Base-by-base conservation (phyloP, 495 filamentous ascomycete species). In the Xylaria acuta region DNA sequence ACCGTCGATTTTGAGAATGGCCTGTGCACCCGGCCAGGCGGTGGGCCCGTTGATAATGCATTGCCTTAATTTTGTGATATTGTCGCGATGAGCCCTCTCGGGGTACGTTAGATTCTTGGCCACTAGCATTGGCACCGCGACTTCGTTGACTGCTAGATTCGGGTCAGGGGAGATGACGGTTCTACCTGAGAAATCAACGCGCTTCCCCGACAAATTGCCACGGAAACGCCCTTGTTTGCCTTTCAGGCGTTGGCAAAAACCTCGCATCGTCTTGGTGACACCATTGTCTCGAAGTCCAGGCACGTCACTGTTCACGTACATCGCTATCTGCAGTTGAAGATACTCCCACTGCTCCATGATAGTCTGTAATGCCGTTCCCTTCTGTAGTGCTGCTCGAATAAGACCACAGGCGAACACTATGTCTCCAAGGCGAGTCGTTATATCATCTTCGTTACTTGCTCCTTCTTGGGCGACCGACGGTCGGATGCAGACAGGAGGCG, bases 301-400 rank as follows among this genome's bases (percentile, higher is more conserved):
- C n/a, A 95, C 91, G 76, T 97, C 94, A 65, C 94, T 97, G 85
- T 99, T 97, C 74, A 99, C 95, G 77, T 98, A 98, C 85, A 98
- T 94, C 36, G 95, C 96, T 67, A 98, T 92, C 73, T 97, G 94
- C 11, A 97, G 83, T 76, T 97, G 94, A 75, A 99, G 84, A 76
- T 94, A 98, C 76, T 98, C 96, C 97, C 97, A 99, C 72, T 96
- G 94, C 82, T 98, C 96, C 93, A 98, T 97, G 65, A 98, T 93
- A 2, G 91, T 94, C 74, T 92, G 88, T 3, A 99, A 87, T 7
- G 93, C 90, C 11, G 93, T 90, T 49, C 96, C 97, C 74, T 92
- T 92, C 47, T 91, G 83, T 36, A 99, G 78, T 1, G 93, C 92
- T 38, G 91, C 89, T 54, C 93, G 91, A 62, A 99, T 90, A 58